Evolutionary conservation across 257 asterid species (phyloP), one percentile per base, ranked within the genome.

Genomic region (Nicotiana tomentosiformis): DNA sequence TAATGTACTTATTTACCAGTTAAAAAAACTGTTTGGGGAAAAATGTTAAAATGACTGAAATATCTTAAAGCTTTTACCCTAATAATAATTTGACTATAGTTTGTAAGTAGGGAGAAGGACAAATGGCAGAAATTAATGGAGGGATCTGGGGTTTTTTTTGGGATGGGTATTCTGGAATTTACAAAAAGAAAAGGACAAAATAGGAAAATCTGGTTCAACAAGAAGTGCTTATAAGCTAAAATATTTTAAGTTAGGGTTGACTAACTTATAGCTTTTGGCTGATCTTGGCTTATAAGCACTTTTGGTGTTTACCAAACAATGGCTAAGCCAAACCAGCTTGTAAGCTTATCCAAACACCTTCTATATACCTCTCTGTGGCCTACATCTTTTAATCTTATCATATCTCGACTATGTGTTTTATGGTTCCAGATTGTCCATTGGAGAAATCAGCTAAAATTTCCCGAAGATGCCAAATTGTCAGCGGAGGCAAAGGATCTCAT

Each of bases 391-490:
- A 16, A 56, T 56, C 61, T 43, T 56, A 56, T 56, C 61, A 56
- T 58, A 58, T 58, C 29, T 23, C 1, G 29, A 58, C 20, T 53
- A 15, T 53, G 37, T 77, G 46, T 77, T 17, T 60, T 23, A 43
- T 81, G 51, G 49, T 55, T 68, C 77, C 86, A 85, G 88, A 87
- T 85, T 78, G 86, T 87, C 30, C 83, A 85, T 77, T 87, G 88
- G 90, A 81, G 79, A 83, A 29, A 77, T 30, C 86, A 85, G 77
- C 65, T 87, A 15, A 87, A 83, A 77, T 85, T 87, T 81, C 90
- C 90, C 4, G 88, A 80, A 62, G 90, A 87, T 78, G 85, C 88
- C 23, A 83, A 68, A 60, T 81, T 87, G 68, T 85, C 88, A 62
- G 15, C 62, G 5, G 90, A 85, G 69, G 88, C 88, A 61, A 83